phyloP scores from a whole-genome alignment of 345 rosid genomes.

The Anacardium occidentale region DNA sequence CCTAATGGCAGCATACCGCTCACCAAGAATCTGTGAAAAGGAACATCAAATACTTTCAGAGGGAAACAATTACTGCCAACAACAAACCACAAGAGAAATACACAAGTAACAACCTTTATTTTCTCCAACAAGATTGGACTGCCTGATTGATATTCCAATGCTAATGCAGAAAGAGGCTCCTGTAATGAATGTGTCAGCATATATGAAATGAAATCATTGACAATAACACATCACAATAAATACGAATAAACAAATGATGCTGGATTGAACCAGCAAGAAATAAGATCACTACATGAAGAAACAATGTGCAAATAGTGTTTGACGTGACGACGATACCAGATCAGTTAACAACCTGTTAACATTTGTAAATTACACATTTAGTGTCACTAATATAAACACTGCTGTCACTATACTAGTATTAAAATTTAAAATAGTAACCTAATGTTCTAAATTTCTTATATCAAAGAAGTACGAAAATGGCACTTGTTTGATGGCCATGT shows the following conservation, averaged over 20 bases:
- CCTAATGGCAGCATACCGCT: constrained; percentile 71
- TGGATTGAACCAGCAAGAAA: not conserved
- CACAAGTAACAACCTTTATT: constrained; percentile 58
- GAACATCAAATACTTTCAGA: not conserved
- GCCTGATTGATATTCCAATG: constrained; percentile 83
- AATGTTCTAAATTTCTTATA: too few relatives aligned
- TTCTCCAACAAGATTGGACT: constrained; percentile 89
- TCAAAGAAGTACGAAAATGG: too few relatives aligned
- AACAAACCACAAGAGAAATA: not conserved
- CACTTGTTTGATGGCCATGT: too few relatives aligned
- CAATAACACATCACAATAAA: constrained; percentile 1
- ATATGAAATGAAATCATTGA: not conserved
- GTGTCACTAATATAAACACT: too few relatives aligned
- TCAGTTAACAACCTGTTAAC: too few relatives aligned
- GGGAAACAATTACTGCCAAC: not conserved
- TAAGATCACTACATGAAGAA: not conserved
- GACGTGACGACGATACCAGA: too few relatives aligned
- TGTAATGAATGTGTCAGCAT: constrained; percentile 30
- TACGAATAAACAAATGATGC: not conserved
- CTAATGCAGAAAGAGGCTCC: constrained; percentile 85
- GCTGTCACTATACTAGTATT: too few relatives aligned
- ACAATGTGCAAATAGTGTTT: not conserved
- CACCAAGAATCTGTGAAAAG: constrained; percentile 57
- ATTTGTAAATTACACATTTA: too few relatives aligned
- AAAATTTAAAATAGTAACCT: too few relatives aligned